Evolutionary conservation across 1,139 yeast genomes (phyloP).

Genomic region (Chernovozyma aurita): DNA sequence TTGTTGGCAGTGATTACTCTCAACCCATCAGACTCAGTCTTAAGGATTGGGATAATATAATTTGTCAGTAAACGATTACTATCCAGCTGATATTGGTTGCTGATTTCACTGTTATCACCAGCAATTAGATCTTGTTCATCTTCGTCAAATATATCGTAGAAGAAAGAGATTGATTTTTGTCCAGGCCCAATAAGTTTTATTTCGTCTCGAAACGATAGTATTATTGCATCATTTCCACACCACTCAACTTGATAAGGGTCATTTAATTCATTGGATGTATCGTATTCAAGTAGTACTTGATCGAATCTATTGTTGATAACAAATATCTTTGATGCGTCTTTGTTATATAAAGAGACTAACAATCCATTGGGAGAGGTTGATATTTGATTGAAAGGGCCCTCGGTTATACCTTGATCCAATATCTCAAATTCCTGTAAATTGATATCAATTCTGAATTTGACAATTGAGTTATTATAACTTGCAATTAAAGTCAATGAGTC

Average conservation of each 20-base stretch:
- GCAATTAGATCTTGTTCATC: constrained; percentile 28
- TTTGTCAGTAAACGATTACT: constrained; percentile 17
- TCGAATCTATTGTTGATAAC: constrained; percentile 52
- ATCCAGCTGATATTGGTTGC: constrained; percentile 7
- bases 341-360: constrained; percentile 53
- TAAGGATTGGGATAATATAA: constrained; percentile 33
- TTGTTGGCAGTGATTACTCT: constrained; percentile 55
- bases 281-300: constrained; percentile 50
- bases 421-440: constrained; percentile 20
- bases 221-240: constrained; percentile 87
- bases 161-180: constrained; percentile 51
- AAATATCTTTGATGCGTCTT: constrained; percentile 39
- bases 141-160: constrained; percentile 30
- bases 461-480: constrained; percentile 27
- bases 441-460: constrained; percentile 25
- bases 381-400: constrained; percentile 56
- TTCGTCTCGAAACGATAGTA: constrained; percentile 57
- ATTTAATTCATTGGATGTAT: constrained; percentile 31
- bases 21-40: constrained; percentile 68
- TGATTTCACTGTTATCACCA: constrained; percentile 19
- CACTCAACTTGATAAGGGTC: constrained; percentile 53
- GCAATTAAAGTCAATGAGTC: constrained; percentile 19
- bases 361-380: constrained; percentile 59
- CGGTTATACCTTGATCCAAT: constrained; percentile 37
- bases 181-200: constrained; percentile 70